Evolutionary conservation across 179 eudicot genomes (phyloP), one percentile per base, ranked within the genome.

Genomic region (Silene vulgaris): DNA sequence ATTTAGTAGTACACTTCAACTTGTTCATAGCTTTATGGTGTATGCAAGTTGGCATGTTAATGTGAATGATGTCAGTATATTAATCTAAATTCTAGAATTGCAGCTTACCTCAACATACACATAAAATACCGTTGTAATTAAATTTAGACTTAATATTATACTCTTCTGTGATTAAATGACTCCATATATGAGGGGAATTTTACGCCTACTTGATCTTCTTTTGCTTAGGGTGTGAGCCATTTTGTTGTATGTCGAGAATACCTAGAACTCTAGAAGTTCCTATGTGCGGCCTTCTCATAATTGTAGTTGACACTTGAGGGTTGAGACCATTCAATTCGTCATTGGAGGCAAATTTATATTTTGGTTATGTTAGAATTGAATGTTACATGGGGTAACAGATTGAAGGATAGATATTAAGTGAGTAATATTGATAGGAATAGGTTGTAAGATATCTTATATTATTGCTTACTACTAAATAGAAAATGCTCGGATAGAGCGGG

Each of bases 11-110:
- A 29, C 3, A 19, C 1, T 14, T 69, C n/a, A 48, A 67, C 63
- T 74, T 74, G 71, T 52, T 30, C 35, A 32, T 67, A 19, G 63
- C 70, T 79, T 74, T 57, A 74, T 54, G 7, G 48, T 78, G 74
- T 56, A 59, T 60, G 65, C 20, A 8, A 17, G 61, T 40, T 78
- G 69, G 28, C 17, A 45, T 74, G 28, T 79, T 16, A 35, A 74
- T 68, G 20, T 60, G 13, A 2, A 52, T 52, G 57, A 52, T 52
- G 13, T 13, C 57, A 52, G 57, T 52, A 13, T 52, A 52, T 14
- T 52, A 52, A 52, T 52, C 57, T 52, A 14, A 0, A 52, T 12
- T 14, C 5, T 52, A 14, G 4, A 1, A 52, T 12, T 52, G 57
- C n/a, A 52, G 3, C 16, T 50, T 12, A 11, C 13, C 3, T 52